Evolutionary conservation across 2,329 filamentous ascomycete species (phyloP).

Genomic region (Aplosporella prunicola): DNA sequence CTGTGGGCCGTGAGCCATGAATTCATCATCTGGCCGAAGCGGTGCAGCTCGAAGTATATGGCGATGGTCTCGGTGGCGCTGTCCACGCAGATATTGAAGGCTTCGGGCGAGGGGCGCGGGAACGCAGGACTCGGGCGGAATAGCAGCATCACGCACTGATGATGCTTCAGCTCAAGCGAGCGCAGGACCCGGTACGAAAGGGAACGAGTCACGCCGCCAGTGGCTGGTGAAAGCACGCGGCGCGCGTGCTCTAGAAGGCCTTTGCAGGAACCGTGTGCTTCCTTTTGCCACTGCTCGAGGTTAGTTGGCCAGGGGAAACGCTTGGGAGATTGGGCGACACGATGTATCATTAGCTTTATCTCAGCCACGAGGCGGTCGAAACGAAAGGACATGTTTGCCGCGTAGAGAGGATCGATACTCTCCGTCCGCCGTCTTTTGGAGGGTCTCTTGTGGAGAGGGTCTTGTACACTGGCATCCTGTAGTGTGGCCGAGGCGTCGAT

Average conservation of each 20-base stretch:
- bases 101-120: slow-evolving; percentile 35
- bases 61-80: slow-evolving; percentile 35
- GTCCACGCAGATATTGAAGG: slow-evolving; percentile 34
- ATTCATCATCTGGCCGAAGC: slow-evolving; percentile 36
- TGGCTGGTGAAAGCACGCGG: not conserved
- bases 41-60: slow-evolving; percentile 37
- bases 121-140: slow-evolving; percentile 45
- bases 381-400: slow-evolving; percentile 26
- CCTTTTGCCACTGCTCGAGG: slow-evolving; percentile 24
- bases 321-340: slow-evolving; percentile 30
- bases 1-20: slow-evolving; percentile 43
- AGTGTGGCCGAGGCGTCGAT: not conserved
- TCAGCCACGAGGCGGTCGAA: slow-evolving; percentile 10
- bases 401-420: not conserved
- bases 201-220: not conserved
- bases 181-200: slow-evolving; percentile 2
- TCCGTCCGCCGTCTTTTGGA: not conserved
- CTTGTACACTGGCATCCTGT: not conserved
- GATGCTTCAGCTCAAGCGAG: slow-evolving; percentile 33
- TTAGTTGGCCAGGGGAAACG: slow-evolving; percentile 33
- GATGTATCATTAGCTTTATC: slow-evolving; percentile 10
- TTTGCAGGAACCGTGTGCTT: slow-evolving; percentile 20
- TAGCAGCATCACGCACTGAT: slow-evolving; percentile 41
- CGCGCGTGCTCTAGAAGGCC: slow-evolving; percentile 1
- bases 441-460: not conserved